These are phyloP conservation scores for Closterium sp. DNA, from an alignment of 139 green algal species.

Conservation along the genomic window DNA sequence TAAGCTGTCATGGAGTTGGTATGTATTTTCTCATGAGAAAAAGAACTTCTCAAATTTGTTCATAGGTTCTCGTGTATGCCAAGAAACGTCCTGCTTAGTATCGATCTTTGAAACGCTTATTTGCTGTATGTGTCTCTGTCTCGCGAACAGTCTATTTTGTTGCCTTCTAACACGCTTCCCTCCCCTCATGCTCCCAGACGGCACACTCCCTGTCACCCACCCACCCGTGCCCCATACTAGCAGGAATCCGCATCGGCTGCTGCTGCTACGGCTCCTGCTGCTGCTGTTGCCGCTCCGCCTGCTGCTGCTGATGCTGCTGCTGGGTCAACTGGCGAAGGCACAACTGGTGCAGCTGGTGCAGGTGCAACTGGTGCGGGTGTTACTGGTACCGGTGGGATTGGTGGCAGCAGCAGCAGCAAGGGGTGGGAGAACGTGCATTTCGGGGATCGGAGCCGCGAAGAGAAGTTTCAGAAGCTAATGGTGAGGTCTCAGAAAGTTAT, in stretches of 20 bases:
- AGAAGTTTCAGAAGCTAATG: slow-evolving; percentile 52
- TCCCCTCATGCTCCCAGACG: neutral
- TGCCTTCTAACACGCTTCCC: neutral
- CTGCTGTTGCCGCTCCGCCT: neutral
- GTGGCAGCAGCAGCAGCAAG: neutral
- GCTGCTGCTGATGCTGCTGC: neutral
- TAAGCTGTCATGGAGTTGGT: too few relatives aligned
- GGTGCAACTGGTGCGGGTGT: neutral
- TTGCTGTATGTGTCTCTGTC: too few relatives aligned
- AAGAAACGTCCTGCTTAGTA: too few relatives aligned
- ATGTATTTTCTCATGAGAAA: too few relatives aligned
- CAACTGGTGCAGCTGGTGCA: neutral
- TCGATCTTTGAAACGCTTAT: too few relatives aligned
- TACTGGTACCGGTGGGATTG: neutral
- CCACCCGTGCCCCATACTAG: neutral
- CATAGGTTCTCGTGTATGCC: too few relatives aligned
- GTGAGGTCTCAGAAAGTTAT: slow-evolving; percentile 26
- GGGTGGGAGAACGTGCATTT: slow-evolving; percentile 46
- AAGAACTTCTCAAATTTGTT: too few relatives aligned
- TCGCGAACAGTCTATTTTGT: neutral
- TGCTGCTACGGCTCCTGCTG: neutral
- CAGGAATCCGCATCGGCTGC: neutral
- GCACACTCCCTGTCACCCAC: neutral
- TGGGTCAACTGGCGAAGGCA: neutral
- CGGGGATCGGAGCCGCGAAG: slow-evolving; percentile 20